Percentiles rank a stretch among this genome's conserved stretches.
Evolutionary conservation across 345 rosid genomes (phyloP).

Genomic region (Syzygium grande): DNA sequence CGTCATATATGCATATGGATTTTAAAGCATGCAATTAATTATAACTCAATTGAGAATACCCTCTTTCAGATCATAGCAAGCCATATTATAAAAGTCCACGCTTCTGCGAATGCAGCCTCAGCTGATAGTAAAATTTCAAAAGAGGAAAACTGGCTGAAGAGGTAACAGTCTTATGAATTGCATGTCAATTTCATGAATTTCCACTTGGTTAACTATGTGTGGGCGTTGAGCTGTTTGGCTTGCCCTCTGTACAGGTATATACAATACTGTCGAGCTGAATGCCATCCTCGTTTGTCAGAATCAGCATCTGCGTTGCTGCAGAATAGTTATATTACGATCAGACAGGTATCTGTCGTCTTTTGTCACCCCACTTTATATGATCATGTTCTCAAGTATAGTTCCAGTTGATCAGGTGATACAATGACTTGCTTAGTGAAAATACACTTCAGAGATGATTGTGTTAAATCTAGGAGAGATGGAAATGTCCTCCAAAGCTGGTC

Average conservation of each 20-base stretch:
- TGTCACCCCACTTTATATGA: not conserved
- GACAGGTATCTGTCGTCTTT: constrained; percentile 47
- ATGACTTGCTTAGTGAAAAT: not conserved
- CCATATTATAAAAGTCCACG: constrained; percentile 91
- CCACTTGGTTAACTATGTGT: not conserved
- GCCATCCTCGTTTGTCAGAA: constrained; percentile 82
- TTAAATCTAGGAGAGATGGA: not conserved
- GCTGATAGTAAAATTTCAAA: constrained; percentile 42
- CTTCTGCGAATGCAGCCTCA: constrained; percentile 63
- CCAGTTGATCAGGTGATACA: not conserved
- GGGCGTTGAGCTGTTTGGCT: not conserved
- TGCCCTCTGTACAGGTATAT: constrained; percentile 44
- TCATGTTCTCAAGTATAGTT: not conserved
- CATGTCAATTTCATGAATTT: not conserved
- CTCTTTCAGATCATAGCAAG: constrained; percentile 72
- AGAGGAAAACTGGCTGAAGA: constrained; percentile 94
- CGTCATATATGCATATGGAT: not conserved
- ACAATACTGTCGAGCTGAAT: constrained; percentile 75
- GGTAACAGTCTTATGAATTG: constrained; percentile 22
- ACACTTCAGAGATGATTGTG: not conserved
- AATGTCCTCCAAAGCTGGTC: not conserved
- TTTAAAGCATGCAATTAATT: not conserved
- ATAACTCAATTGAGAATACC: not conserved
- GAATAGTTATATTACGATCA: constrained; percentile 72
- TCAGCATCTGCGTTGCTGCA: constrained; percentile 64